Conservation (phyloP, 164 flowering plant species). For the Amborella trichopoda region DNA sequence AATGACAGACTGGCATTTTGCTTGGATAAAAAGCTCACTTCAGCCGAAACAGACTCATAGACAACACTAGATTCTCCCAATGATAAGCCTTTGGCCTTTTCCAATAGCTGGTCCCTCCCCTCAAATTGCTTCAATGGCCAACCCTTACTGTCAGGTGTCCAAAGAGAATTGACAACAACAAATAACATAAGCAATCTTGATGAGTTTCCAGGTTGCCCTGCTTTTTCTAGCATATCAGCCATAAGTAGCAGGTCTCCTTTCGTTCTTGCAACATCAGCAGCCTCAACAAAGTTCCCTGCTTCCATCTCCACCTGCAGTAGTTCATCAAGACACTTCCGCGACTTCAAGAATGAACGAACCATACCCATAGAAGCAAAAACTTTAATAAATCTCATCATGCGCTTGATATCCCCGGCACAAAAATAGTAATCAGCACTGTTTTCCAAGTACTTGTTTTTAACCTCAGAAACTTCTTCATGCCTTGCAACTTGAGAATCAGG, state of each 20-base stretch:
- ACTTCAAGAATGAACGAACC: slow-evolving; percentile 23
- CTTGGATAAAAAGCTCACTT: slow-evolving; percentile 23
- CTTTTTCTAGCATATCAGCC: slow-evolving; percentile 49
- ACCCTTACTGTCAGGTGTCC: slow-evolving; percentile 34
- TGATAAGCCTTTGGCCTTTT: slow-evolving; percentile 29
- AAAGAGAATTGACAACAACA: slow-evolving; percentile 32
- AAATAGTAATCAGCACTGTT: slow-evolving; percentile 34
- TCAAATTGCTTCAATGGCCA: slow-evolving; percentile 46
- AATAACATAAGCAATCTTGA: slow-evolving; percentile 23
- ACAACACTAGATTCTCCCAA: slow-evolving; percentile 13
- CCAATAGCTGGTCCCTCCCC: slow-evolving; percentile 27
- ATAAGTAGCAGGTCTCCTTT: slow-evolving; percentile 33
- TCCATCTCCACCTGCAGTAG: slow-evolving; percentile 41
- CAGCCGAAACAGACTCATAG: slow-evolving; percentile 18
- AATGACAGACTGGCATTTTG: slow-evolving; percentile 12
- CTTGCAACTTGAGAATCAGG: slow-evolving; percentile 1
- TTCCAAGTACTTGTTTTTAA: slow-evolving; percentile 34
- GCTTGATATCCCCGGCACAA: slow-evolving; percentile 15
- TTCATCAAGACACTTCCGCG: slow-evolving; percentile 29
- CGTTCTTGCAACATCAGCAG: slow-evolving; percentile 33
- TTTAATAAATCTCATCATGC: slow-evolving; percentile 39
- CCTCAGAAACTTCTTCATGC: slow-evolving; percentile 12
- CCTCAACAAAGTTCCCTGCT: slow-evolving; percentile 36
- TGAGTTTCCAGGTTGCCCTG: slow-evolving; percentile 31
- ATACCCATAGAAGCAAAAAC: slow-evolving; percentile 22